Evolutionary conservation across 2,329 filamentous ascomycete genomes (phyloP).

Genomic region (Penicillium aurantiogriseum): DNA sequence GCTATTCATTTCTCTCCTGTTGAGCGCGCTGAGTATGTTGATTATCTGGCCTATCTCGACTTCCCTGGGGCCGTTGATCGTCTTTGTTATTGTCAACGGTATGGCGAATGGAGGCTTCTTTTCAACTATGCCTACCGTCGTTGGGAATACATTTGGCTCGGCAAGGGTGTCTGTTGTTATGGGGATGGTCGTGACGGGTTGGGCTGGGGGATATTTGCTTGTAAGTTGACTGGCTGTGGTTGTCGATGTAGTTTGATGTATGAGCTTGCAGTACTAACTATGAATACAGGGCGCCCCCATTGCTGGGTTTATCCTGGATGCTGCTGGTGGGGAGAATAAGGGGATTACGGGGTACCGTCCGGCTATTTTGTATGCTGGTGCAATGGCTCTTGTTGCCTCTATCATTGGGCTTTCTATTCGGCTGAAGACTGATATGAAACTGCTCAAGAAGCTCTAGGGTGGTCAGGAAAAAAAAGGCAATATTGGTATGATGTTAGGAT

Average conservation of each 20-base stretch:
- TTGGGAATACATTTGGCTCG: conserved; percentile 59
- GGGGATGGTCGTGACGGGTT: conserved; percentile 62
- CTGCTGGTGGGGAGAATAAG: conserved; percentile 52
- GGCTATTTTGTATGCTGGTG: conserved; percentile 62
- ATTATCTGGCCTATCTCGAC: conserved; percentile 61
- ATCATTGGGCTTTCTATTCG: conserved; percentile 46
- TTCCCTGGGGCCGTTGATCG: conserved; percentile 53
- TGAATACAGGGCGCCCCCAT: conserved; percentile 53
- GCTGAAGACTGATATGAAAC: conserved; percentile 43
- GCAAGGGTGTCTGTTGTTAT: conserved; percentile 56
- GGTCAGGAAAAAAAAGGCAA: too few species aligned
- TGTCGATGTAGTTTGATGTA: neutral
- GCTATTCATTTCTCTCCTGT: conserved; percentile 50
- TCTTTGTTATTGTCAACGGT: conserved; percentile 62
- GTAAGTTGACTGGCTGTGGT: conserved; percentile 36
- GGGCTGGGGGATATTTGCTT: conserved; percentile 61
- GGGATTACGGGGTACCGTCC: conserved; percentile 57
- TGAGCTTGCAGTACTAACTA: neutral
- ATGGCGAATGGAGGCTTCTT: conserved; percentile 64
- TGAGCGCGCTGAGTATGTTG: conserved; percentile 59
- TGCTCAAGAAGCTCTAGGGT: conserved; percentile 39
- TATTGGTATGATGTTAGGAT: too few species aligned
- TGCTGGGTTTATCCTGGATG: conserved; percentile 58
- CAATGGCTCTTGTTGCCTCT: conserved; percentile 49
- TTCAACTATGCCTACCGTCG: conserved; percentile 61